phyloP scores from a whole-genome alignment of 1,284 basidiomycete species.

The Cryptococcus sp. region DNA sequence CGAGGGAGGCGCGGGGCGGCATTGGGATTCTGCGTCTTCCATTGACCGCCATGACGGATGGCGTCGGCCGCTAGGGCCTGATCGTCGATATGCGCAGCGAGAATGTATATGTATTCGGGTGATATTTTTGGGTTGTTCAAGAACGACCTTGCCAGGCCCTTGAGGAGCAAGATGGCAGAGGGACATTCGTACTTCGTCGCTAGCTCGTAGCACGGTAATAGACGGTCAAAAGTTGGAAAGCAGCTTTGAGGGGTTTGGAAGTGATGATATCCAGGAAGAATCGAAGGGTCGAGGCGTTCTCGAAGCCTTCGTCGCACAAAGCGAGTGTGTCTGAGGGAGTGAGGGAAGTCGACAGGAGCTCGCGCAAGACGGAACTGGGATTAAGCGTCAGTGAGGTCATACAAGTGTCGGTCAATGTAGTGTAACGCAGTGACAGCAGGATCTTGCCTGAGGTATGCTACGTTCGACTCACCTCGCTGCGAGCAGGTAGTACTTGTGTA shows the following conservation, averaged over 20 bases:
- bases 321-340: not conserved
- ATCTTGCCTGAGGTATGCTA: not conserved
- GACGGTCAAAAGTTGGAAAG: not conserved
- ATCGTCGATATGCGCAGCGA: not conserved
- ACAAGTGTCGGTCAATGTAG: not conserved
- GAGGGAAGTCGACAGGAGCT: not conserved
- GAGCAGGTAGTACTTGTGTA: constrained; percentile 11
- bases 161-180: not conserved
- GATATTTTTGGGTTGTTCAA: not conserved
- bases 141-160: not conserved
- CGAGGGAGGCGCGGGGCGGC: not conserved
- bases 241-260: not conserved
- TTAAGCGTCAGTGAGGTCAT: not conserved
- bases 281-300: not conserved
- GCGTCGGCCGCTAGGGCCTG: not conserved
- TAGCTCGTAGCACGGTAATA: not conserved
- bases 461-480: constrained; percentile 9
- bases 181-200: constrained; percentile 2
- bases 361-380: constrained; percentile 6
- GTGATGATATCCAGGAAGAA: constrained; percentile 1
- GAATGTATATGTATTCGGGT: not conserved
- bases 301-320: constrained; percentile 8
- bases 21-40: not conserved
- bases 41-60: not conserved
- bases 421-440: not conserved